Evolutionary conservation across 2,329 filamentous ascomycete species (phyloP).

Genomic region (Exophiala lecanii-corni): DNA sequence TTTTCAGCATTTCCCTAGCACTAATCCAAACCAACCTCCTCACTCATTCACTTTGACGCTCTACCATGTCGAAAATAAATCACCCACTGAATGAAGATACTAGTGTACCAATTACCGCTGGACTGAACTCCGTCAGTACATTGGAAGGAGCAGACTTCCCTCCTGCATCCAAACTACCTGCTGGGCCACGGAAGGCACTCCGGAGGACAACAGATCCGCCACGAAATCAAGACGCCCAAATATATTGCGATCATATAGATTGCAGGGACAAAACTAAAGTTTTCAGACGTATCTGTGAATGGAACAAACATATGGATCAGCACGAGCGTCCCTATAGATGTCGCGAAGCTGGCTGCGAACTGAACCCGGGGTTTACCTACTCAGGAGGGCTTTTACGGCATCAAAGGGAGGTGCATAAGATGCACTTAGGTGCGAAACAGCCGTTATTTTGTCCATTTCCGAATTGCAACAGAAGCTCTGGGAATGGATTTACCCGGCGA

Average conservation of each 20-base stretch:
- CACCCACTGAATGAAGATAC: too few species aligned
- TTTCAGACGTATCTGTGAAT: slow-evolving; percentile 84
- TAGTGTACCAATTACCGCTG: too few species aligned
- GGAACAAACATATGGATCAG: slow-evolving; percentile 99
- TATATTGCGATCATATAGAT: slow-evolving; percentile 65
- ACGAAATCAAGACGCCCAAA: slow-evolving; percentile 67
- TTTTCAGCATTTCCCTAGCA: too few species aligned
- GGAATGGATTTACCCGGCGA: slow-evolving; percentile 84
- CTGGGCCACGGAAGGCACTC: too few species aligned
- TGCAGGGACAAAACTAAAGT: slow-evolving; percentile 61
- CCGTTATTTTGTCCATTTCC: slow-evolving; percentile 73
- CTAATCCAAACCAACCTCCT: too few species aligned
- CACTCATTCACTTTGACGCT: too few species aligned
- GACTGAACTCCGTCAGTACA: too few species aligned
- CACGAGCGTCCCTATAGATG: slow-evolving; percentile 93
- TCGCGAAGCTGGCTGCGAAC: slow-evolving; percentile 74
- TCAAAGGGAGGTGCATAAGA: slow-evolving; percentile 87
- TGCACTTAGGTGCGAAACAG: slow-evolving; percentile 81
- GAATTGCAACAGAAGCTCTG: slow-evolving; percentile 84
- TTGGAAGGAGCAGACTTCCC: too few species aligned
- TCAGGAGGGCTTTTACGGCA: slow-evolving; percentile 84
- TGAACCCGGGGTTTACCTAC: slow-evolving; percentile 91
- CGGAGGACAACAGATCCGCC: too few species aligned
- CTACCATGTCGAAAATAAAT: too few species aligned
- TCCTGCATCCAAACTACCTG: too few species aligned